Percentiles rank a stretch among this genome's conserved stretches.
These are phyloP conservation scores for Letharia columbiana DNA, from an alignment of 495 filamentous ascomycete species.

Conservation along the genomic window DNA sequence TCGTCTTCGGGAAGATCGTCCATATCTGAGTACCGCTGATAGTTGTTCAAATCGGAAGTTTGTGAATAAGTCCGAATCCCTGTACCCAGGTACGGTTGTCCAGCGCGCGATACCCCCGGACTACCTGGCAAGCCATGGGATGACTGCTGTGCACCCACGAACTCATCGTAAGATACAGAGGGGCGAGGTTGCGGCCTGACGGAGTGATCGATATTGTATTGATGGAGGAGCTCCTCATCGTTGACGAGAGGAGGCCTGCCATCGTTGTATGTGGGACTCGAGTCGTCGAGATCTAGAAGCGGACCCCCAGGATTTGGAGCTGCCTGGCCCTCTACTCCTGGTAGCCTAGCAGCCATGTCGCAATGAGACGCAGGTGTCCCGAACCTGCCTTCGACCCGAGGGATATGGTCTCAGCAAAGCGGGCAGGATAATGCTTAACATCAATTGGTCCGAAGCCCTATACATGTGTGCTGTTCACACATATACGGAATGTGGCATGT, in stretches of 20 bases:
- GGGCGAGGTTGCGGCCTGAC: slow-evolving; percentile 58
- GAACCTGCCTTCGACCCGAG: neutral
- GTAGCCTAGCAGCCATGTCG: slow-evolving; percentile 61
- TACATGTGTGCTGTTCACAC: slow-evolving; percentile 14
- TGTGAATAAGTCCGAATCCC: slow-evolving; percentile 63
- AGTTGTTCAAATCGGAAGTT: slow-evolving; percentile 74
- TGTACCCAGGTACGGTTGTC: slow-evolving; percentile 38
- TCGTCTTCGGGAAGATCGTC: slow-evolving; percentile 72
- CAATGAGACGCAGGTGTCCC: neutral
- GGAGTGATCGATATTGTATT: slow-evolving; percentile 58
- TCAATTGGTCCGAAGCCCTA: slow-evolving; percentile 3
- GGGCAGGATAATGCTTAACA: slow-evolving; percentile 9
- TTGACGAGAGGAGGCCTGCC: slow-evolving; percentile 63
- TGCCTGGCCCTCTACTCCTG: slow-evolving; percentile 49
- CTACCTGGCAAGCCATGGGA: slow-evolving; percentile 46
- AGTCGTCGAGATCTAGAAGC: slow-evolving; percentile 66
- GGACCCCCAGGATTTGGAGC: slow-evolving; percentile 55
- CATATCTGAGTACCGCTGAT: slow-evolving; percentile 80
- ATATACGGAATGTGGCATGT: neutral
- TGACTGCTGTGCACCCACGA: slow-evolving; percentile 59
- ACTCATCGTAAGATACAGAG: slow-evolving; percentile 90
- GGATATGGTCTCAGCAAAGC: neutral
- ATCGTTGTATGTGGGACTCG: slow-evolving; percentile 59
- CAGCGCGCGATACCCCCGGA: slow-evolving; percentile 29
- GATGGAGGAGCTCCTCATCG: slow-evolving; percentile 66